Conservation (phyloP, 139 green algal species). For the Chlamydomonas eustigma region DNA sequence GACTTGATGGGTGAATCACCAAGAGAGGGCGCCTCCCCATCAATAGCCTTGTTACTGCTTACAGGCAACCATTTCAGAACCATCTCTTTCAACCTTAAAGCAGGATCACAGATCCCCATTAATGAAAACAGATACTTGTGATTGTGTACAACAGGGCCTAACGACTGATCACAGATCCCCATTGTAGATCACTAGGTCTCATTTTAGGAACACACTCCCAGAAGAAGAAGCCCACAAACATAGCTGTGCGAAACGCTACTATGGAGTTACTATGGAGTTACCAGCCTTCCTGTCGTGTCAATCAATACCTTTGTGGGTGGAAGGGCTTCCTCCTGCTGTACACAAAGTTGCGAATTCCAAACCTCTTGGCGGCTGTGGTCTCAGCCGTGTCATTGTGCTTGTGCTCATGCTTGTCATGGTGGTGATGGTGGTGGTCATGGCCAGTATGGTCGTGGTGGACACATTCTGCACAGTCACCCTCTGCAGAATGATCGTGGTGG, state of each 20-base stretch:
- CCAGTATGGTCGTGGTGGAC: background rate
- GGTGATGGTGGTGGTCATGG: slow-evolving; percentile 27
- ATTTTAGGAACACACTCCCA: too few relatives aligned
- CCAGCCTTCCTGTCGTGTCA: too few relatives aligned
- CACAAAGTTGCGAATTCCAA: slow-evolving; percentile 89
- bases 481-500: slow-evolving; percentile 18
- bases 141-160: too few relatives aligned
- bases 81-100: slow-evolving; percentile 72
- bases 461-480: slow-evolving; percentile 7
- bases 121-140: too few relatives aligned
- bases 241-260: too few relatives aligned
- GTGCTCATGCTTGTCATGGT: slow-evolving; percentile 23
- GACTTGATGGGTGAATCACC: slow-evolving; percentile 75
- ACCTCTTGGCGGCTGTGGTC: slow-evolving; percentile 52
- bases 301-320: slow-evolving; percentile 78
- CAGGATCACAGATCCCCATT: too few relatives aligned
- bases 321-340: slow-evolving; percentile 80
- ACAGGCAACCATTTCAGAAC: slow-evolving; percentile 88
- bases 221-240: too few relatives aligned
- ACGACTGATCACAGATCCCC: too few relatives aligned
- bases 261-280: too few relatives aligned
- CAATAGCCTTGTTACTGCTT: slow-evolving; percentile 65
- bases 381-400: slow-evolving; percentile 28
- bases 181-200: too few relatives aligned
- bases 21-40: slow-evolving; percentile 29